These are phyloP conservation scores for Penicillium manginii DNA, from an alignment of 495 filamentous ascomycete species.

Conservation along the genomic window DNA sequence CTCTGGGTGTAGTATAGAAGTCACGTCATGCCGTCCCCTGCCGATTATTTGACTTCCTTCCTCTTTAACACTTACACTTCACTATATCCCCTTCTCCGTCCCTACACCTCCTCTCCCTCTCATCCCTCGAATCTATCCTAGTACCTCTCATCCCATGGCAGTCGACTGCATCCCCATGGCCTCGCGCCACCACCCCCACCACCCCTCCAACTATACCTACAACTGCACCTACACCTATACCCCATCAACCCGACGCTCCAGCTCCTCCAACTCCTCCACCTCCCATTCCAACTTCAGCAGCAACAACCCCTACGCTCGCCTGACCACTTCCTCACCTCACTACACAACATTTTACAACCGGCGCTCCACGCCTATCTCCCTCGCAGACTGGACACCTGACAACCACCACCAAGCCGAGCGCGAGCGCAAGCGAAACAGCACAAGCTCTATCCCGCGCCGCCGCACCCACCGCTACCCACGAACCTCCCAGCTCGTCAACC, in stretches of 20 bases:
- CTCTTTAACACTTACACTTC: background rate
- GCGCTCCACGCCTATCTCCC: slow-evolving; percentile 31
- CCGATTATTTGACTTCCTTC: background rate
- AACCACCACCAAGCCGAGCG: slow-evolving; percentile 29
- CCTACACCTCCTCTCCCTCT: background rate
- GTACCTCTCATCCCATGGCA: slow-evolving; percentile 13
- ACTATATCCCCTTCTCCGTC: background rate
- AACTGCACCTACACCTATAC: background rate
- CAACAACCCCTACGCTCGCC: slow-evolving; percentile 45
- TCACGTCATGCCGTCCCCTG: background rate
- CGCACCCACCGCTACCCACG: slow-evolving; percentile 50
- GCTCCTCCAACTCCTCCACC: background rate
- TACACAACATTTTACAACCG: slow-evolving; percentile 15
- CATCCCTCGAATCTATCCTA: background rate
- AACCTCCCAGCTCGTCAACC: slow-evolving; percentile 64
- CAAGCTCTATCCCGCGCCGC: slow-evolving; percentile 14
- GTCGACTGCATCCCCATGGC: slow-evolving; percentile 32
- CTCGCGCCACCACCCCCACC: slow-evolving; percentile 31
- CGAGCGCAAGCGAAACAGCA: slow-evolving; percentile 25
- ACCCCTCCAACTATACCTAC: slow-evolving; percentile 24
- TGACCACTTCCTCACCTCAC: slow-evolving; percentile 35
- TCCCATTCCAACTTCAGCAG: slow-evolving; percentile 26
- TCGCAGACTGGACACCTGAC: slow-evolving; percentile 22
- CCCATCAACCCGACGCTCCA: slow-evolving; percentile 10
- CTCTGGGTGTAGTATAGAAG: background rate